A percentile compares a stretch with the other conserved stretches of the same genome.
Evolutionary conservation across 1,284 basidiomycete genomes (phyloP).

Genomic region (Ustilago nuda): DNA sequence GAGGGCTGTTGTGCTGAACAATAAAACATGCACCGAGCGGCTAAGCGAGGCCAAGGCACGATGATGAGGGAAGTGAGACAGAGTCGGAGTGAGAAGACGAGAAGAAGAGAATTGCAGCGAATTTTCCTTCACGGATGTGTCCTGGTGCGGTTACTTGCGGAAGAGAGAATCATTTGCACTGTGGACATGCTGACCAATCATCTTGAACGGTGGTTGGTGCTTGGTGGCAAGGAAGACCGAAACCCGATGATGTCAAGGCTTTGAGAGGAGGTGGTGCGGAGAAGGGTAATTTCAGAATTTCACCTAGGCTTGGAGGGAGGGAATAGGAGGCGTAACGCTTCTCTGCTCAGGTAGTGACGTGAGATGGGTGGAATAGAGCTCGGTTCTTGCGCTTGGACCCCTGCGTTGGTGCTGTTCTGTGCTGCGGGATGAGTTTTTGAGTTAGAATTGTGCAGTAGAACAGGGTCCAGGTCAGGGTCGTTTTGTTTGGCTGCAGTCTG

Average conservation of each 20-base stretch:
- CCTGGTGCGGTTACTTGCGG: too few relatives aligned
- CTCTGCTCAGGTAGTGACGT: slow-evolving; percentile 1
- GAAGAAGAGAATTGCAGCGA: too few relatives aligned
- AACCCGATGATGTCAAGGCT: slow-evolving; percentile 24
- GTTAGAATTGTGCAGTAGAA: background rate
- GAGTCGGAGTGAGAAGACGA: too few relatives aligned
- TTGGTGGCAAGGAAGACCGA: slow-evolving; percentile 2
- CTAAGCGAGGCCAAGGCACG: too few relatives aligned
- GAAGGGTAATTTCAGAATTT: background rate
- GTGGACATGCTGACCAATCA: background rate
- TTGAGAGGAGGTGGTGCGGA: background rate
- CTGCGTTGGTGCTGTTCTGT: background rate
- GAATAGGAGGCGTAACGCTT: background rate
- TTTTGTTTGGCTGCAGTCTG: background rate
- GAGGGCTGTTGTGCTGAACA: too few relatives aligned
- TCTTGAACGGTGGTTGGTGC: background rate
- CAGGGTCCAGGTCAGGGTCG: slow-evolving; percentile 9
- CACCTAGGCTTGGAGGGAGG: background rate
- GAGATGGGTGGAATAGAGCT: slow-evolving; percentile 8
- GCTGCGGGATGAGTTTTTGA: background rate
- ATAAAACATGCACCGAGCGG: too few relatives aligned
- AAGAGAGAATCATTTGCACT: too few relatives aligned
- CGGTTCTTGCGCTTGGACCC: background rate
- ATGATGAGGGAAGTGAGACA: too few relatives aligned
- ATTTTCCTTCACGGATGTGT: too few relatives aligned